phyloP scores from a whole-genome alignment of 75 land plant species.

The Selaginella moellendorffii region DNA sequence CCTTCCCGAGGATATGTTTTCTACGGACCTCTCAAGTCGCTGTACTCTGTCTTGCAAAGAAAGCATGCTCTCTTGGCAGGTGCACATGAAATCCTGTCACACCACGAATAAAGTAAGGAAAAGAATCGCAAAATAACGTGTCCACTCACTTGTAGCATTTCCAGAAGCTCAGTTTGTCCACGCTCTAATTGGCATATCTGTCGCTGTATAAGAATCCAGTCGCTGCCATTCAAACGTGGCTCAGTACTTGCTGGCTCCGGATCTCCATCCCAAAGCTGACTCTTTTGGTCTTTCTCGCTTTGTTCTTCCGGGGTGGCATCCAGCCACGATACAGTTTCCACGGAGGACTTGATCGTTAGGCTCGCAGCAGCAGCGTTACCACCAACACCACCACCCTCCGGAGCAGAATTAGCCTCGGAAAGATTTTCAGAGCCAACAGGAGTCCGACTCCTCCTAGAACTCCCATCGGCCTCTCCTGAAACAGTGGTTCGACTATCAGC shows the following conservation, averaged over 20 bases:
- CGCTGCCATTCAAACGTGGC: neutral
- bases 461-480: neutral
- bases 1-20: slow-evolving; percentile 47
- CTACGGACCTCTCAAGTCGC: slow-evolving; percentile 84
- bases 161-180: slow-evolving; percentile 73
- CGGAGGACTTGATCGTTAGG: too few relatives aligned
- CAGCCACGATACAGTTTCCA: too few relatives aligned
- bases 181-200: slow-evolving; percentile 72
- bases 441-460: too few relatives aligned
- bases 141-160: slow-evolving; percentile 68
- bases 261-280: too few relatives aligned
- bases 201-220: neutral
- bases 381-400: too few relatives aligned
- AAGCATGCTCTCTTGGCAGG: slow-evolving; percentile 79
- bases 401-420: too few relatives aligned
- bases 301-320: too few relatives aligned
- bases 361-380: too few relatives aligned
- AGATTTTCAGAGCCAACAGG: too few relatives aligned
- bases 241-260: neutral
- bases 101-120: neutral
- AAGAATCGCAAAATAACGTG: neutral
- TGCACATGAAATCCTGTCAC: slow-evolving; percentile 86
- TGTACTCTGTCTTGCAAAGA: slow-evolving; percentile 73
- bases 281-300: too few relatives aligned
- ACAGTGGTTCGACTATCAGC: neutral